Evolutionary conservation across 768 basidiomycete genomes (phyloP).

Genomic region (Lentinula boryana): DNA sequence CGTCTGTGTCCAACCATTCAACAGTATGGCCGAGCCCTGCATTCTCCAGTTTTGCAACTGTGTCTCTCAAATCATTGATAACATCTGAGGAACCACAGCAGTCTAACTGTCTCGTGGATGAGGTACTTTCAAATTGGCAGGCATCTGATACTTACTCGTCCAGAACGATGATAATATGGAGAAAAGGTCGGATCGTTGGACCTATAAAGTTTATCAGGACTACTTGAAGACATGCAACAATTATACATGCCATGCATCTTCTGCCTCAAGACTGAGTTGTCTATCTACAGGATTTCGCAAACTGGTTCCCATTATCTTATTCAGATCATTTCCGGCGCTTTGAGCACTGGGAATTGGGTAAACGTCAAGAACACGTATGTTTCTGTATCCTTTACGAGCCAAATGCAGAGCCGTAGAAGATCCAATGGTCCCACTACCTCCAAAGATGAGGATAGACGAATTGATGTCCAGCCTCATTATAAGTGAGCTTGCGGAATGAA

Average conservation of each 20-base stretch:
- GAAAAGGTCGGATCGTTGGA: neutral
- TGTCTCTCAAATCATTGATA: neutral
- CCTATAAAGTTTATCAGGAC: neutral
- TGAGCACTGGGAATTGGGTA: constrained; percentile 4
- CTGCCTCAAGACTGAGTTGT: neutral
- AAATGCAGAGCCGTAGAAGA: constrained; percentile 2
- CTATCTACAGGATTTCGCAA: neutral
- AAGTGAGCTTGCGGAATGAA: neutral
- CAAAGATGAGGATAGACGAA: constrained; percentile 2
- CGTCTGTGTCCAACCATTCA: constrained; percentile 5
- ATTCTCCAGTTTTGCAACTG: neutral
- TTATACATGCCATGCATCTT: neutral
- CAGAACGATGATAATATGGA: constrained; percentile 5
- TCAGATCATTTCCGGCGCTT: constrained; percentile 3
- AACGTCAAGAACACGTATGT: constrained; percentile 3
- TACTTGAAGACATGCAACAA: neutral
- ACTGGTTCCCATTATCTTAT: neutral
- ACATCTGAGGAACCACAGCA: neutral
- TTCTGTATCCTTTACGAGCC: neutral
- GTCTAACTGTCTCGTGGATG: neutral
- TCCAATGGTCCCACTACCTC: constrained; percentile 2
- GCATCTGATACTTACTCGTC: neutral
- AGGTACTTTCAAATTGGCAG: neutral
- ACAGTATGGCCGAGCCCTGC: constrained; percentile 4
- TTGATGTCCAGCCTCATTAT: neutral